phyloP scores from a whole-genome alignment of 148 eudicot genomes.

The Chenopodium formosanum region DNA sequence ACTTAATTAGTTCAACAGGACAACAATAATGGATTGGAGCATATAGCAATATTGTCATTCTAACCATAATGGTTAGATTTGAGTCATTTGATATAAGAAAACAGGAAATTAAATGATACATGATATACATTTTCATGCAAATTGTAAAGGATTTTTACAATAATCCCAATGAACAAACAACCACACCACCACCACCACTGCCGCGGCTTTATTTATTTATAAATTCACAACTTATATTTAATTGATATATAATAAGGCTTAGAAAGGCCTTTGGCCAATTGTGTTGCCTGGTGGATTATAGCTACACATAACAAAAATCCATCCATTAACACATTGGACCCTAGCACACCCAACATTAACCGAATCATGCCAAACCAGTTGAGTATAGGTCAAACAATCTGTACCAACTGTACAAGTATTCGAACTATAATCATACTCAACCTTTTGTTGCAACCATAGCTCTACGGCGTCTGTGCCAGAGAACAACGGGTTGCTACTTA shows the following conservation, averaged over 20 bases:
- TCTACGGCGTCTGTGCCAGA: constrained; percentile 25
- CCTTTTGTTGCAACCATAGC: constrained; percentile 33
- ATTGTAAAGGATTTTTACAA: no score
- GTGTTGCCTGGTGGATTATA: constrained; percentile 45
- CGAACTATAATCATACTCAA: constrained; percentile 24
- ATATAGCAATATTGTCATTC: no score
- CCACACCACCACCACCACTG: no score
- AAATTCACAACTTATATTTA: no score
- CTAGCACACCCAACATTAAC: constrained; percentile 45
- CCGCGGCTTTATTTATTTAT: no score
- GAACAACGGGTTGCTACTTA: constrained; percentile 7
- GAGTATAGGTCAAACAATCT: constrained; percentile 45
- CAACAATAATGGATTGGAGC: no score
- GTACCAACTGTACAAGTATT: constrained; percentile 34
- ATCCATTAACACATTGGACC: constrained; percentile 37
- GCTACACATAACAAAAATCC: constrained; percentile 39
- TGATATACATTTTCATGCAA: no score
- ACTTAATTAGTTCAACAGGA: no score
- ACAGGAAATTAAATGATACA: no score
- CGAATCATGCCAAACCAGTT: constrained; percentile 49
- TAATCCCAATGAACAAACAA: no score
- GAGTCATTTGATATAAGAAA: no score
- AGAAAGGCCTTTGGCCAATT: constrained; percentile 35
- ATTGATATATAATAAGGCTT: neutral
- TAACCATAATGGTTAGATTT: no score